These are phyloP conservation scores for Fusarium cyanostomum DNA, from an alignment of 2,329 filamentous ascomycete genomes.

Conservation along the genomic window DNA sequence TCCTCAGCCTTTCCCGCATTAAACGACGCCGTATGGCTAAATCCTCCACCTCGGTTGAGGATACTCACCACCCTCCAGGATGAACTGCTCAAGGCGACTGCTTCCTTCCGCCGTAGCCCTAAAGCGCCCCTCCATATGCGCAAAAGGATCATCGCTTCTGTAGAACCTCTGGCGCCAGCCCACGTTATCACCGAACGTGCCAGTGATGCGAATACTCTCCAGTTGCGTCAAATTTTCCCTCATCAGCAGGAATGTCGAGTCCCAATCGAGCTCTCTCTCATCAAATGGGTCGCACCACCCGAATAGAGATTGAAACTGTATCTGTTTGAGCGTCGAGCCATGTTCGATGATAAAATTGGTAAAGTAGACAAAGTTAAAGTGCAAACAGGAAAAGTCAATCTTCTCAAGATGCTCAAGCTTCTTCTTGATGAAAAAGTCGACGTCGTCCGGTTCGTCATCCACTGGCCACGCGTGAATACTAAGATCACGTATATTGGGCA, in stretches of 20 bases:
- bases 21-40: not conserved
- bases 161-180: constrained; percentile 29
- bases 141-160: not conserved
- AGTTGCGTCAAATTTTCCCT: constrained; percentile 4
- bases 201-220: constrained; percentile 14
- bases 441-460: constrained; percentile 8
- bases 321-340: constrained; percentile 20
- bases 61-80: constrained; percentile 32
- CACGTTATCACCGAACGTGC: constrained; percentile 20
- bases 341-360: constrained; percentile 26
- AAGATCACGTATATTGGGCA: constrained; percentile 34
- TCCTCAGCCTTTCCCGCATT: not conserved
- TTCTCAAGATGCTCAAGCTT: constrained; percentile 32
- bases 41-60: constrained; percentile 22
- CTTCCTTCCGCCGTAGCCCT: constrained; percentile 7
- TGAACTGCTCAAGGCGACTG: constrained; percentile 21
- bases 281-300: constrained; percentile 16
- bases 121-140: not conserved
- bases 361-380: constrained; percentile 29
- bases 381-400: constrained; percentile 19
- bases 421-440: constrained; percentile 29
- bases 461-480: constrained; percentile 6
- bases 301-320: constrained; percentile 15
- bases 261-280: constrained; percentile 22
- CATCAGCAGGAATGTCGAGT: constrained; percentile 29